Evolutionary conservation across 2,329 filamentous ascomycete genomes (phyloP).

Genomic region (Diaporthe longicolla): DNA sequence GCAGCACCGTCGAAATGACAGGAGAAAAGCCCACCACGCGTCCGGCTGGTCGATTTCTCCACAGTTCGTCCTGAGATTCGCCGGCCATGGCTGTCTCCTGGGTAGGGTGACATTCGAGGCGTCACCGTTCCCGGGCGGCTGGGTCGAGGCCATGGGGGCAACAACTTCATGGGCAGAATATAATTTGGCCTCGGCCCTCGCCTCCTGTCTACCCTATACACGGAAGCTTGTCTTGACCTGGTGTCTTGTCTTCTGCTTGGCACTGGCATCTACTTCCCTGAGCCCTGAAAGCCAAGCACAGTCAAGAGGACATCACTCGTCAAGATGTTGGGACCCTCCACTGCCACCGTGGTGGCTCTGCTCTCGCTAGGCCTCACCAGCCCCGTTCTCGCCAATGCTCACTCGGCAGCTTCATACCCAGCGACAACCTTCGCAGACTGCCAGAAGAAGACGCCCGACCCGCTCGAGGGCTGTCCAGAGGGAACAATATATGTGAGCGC

Average conservation of each 20-base stretch:
- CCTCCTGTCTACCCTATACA: not conserved
- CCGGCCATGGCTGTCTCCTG: constrained; percentile 17
- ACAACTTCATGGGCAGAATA: not conserved
- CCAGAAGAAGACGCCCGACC: constrained; percentile 51
- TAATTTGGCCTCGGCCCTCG: constrained; percentile 12
- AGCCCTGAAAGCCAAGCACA: constrained; percentile 14
- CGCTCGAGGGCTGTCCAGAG: constrained; percentile 55
- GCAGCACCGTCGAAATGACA: constrained; percentile 29
- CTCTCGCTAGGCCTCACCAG: constrained; percentile 28
- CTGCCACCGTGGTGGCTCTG: constrained; percentile 39
- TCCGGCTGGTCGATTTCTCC: not conserved
- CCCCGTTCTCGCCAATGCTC: constrained; percentile 40
- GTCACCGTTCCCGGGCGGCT: constrained; percentile 12
- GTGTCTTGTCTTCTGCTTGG: constrained; percentile 21
- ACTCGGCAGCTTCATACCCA: constrained; percentile 43
- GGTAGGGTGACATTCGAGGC: constrained; percentile 28
- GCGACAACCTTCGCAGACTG: constrained; percentile 50
- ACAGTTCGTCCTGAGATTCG: constrained; percentile 29
- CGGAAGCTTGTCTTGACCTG: constrained; percentile 22
- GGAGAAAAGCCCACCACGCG: constrained; percentile 13
- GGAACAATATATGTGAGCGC: constrained; percentile 60
- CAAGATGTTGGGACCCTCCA: constrained; percentile 37
- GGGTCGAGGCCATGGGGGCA: constrained; percentile 2
- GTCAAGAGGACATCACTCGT: not conserved
- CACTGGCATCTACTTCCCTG: constrained; percentile 1